Evolutionary conservation across 2,329 filamentous ascomycete species (phyloP).

Genomic region (Fonsecaea monophora): DNA sequence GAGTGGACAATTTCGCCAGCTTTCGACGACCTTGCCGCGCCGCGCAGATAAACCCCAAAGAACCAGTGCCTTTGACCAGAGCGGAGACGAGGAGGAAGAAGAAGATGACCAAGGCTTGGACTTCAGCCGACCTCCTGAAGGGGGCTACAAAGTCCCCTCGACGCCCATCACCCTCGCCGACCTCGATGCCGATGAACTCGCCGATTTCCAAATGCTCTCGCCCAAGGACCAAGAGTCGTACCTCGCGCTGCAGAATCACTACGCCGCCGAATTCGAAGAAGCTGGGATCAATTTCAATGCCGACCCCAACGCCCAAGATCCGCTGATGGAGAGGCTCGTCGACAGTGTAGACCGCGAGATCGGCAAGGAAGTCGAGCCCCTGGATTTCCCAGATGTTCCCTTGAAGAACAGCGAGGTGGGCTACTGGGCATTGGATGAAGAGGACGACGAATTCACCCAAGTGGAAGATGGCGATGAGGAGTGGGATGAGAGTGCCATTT

Average conservation of each 20-base stretch:
- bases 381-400: constrained; percentile 32
- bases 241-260: constrained; percentile 37
- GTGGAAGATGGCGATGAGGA: constrained; percentile 63
- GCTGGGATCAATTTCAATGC: constrained; percentile 21
- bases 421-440: constrained; percentile 52
- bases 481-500: constrained; percentile 79
- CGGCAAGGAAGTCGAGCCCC: constrained; percentile 37
- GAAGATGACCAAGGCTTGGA: constrained; percentile 21
- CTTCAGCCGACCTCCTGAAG: constrained; percentile 18
- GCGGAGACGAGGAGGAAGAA: constrained; percentile 9
- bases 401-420: constrained; percentile 41
- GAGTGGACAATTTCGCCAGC: constrained; percentile 28
- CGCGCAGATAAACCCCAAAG: constrained; percentile 24
- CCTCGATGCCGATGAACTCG: constrained; percentile 37
- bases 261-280: constrained; percentile 34
- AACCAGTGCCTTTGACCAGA: not conserved
- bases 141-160: constrained; percentile 31
- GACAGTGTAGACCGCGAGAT: constrained; percentile 45
- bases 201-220: constrained; percentile 38
- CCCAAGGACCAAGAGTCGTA: constrained; percentile 31
- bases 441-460: constrained; percentile 51
- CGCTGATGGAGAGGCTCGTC: constrained; percentile 43
- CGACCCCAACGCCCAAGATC: constrained; percentile 11
- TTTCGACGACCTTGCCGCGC: constrained; percentile 31
- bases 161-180: constrained; percentile 31